Conservation (phyloP, 192 early-diverging fungal species). For the Coemansia sp. region DNA sequence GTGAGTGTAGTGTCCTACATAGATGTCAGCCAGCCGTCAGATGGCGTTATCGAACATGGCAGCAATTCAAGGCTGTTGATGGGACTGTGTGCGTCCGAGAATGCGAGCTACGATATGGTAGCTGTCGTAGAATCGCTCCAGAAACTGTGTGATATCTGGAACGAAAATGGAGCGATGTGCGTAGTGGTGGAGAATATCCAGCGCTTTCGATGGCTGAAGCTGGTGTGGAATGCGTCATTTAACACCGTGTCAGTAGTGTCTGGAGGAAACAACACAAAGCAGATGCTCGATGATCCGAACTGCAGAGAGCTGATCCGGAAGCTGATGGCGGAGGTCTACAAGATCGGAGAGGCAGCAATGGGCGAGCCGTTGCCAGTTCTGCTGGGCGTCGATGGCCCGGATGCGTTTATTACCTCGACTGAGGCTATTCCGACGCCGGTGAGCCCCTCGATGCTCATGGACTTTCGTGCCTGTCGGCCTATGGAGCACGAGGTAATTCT, state of each 20-base stretch:
- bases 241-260: conserved; percentile 66
- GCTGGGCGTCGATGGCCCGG: conserved; percentile 20
- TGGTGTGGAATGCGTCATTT: conserved; percentile 75
- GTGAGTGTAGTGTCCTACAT: conserved; percentile 64
- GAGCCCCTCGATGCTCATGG: conserved; percentile 63
- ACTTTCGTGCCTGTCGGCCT: conserved; percentile 49
- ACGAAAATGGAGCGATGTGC: conserved; percentile 38
- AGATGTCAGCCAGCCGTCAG: conserved; percentile 57
- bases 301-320: conserved; percentile 43
- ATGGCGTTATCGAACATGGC: conserved; percentile 59
- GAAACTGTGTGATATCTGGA: conserved; percentile 50
- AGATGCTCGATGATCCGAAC: conserved; percentile 55
- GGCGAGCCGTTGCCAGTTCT: conserved; percentile 35
- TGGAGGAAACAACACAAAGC: conserved; percentile 55
- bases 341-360: conserved; percentile 52
- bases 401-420: conserved; percentile 34
- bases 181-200: conserved; percentile 58
- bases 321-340: conserved; percentile 60
- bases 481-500: conserved; percentile 63
- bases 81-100: conserved; percentile 20
- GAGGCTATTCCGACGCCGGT: conserved; percentile 17
- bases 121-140: conserved; percentile 13
- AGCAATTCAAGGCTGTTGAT: conserved; percentile 40
- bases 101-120: conserved; percentile 26
- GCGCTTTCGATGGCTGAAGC: conserved; percentile 64